These are phyloP conservation scores for Hevea brasiliensis DNA, from an alignment of 345 rosid species.

Conservation along the genomic window DNA sequence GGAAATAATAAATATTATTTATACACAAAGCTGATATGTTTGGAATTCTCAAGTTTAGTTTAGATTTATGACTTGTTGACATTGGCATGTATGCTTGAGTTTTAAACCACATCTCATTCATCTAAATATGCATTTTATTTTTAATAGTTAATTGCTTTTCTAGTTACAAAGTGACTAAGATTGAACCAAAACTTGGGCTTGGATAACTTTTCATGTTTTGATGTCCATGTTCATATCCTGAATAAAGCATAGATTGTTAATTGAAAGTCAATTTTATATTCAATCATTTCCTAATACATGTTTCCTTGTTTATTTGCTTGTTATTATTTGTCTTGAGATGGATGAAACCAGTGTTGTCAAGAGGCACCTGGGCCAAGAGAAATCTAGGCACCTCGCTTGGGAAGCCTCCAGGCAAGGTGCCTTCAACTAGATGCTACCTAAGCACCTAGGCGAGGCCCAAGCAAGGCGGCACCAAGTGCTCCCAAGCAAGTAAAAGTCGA, in stretches of 20 bases:
- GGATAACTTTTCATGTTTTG: background rate
- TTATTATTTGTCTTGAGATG: background rate
- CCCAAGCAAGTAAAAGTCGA: no score
- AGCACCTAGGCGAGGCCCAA: no score
- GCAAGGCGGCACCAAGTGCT: no score
- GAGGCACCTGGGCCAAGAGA: no score
- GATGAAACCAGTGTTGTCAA: no score
- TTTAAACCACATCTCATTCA: no score
- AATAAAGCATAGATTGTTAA: conserved; percentile 4
- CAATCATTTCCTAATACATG: background rate
- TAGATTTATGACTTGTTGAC: no score
- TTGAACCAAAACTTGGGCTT: background rate
- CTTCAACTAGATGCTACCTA: no score
- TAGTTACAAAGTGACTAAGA: background rate
- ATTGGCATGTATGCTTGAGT: no score
- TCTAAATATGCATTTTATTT: background rate
- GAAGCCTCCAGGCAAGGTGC: no score
- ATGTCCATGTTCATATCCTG: background rate
- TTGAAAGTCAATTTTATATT: background rate
- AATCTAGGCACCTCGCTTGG: no score
- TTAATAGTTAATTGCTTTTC: background rate
- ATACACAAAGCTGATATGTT: background rate
- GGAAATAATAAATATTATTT: background rate
- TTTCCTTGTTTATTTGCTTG: background rate
- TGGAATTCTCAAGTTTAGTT: no score